A percentile compares a stretch with the other conserved stretches of the same genome.
phyloP scores from a whole-genome alignment of 2,329 filamentous ascomycete genomes.

The Calycina marina region DNA sequence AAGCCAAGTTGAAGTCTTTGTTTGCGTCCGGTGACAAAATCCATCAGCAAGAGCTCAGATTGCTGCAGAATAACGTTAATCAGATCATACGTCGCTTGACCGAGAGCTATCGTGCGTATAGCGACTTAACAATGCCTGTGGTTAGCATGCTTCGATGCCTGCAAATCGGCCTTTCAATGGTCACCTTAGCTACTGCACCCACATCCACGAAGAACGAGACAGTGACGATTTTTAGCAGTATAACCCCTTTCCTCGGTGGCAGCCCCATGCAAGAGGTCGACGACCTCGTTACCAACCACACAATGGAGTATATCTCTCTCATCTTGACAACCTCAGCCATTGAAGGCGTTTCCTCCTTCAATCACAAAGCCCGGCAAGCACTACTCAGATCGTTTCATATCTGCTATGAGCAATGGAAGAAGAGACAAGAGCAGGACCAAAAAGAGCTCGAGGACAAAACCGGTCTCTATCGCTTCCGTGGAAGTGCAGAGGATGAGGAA shows the following conservation, averaged over 20 bases:
- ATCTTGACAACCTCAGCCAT: slow-evolving; percentile 31
- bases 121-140: slow-evolving; percentile 68
- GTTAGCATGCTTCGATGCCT: slow-evolving; percentile 69
- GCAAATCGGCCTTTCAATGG: slow-evolving; percentile 58
- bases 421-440: slow-evolving; percentile 61
- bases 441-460: slow-evolving; percentile 57
- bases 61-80: slow-evolving; percentile 41
- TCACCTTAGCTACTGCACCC: slow-evolving; percentile 16
- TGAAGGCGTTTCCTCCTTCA: slow-evolving; percentile 31
- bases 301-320: slow-evolving; percentile 37
- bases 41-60: slow-evolving; percentile 22
- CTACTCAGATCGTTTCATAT: slow-evolving; percentile 54
- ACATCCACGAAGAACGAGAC: slow-evolving; percentile 3
- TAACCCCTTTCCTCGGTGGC: slow-evolving; percentile 43
- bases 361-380: slow-evolving; percentile 31
- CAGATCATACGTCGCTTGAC: slow-evolving; percentile 58
- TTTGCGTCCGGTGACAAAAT: slow-evolving; percentile 27
- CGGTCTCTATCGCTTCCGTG: slow-evolving; percentile 73
- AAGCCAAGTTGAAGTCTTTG: slow-evolving; percentile 8
- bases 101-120: slow-evolving; percentile 61
- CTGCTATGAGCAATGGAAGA: slow-evolving; percentile 71
- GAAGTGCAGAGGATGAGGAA: slow-evolving; percentile 62
- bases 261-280: slow-evolving; percentile 5
- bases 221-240: slow-evolving; percentile 24
- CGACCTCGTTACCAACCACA: slow-evolving; percentile 8